Evolutionary conservation across 2,329 filamentous ascomycete species (phyloP).

Genomic region (Trichoderma sp.): DNA sequence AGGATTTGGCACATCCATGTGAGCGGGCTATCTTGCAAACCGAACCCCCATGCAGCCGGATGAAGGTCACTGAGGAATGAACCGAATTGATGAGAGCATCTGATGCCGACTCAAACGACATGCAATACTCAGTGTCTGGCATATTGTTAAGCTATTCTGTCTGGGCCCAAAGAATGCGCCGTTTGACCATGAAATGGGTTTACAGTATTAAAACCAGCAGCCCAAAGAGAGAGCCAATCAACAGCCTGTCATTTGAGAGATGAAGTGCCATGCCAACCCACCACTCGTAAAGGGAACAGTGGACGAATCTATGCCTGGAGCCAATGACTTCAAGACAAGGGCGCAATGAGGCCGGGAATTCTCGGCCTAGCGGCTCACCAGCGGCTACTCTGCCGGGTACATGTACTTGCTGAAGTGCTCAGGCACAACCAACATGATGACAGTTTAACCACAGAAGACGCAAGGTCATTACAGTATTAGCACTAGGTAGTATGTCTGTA

Average conservation of each 20-base stretch:
- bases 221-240: slow-evolving; percentile 1
- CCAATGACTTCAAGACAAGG: slow-evolving; percentile 2
- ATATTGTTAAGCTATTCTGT: too few relatives aligned
- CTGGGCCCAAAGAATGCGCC: too few relatives aligned
- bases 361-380: not conserved
- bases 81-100: too few relatives aligned
- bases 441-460: not conserved
- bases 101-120: not conserved
- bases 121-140: slow-evolving; percentile 11
- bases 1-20: not conserved
- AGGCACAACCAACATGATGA: not conserved
- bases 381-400: not conserved
- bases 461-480: too few relatives aligned
- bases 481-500: too few relatives aligned
- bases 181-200: not conserved
- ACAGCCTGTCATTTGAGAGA: slow-evolving; percentile 1
- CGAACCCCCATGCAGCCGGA: not conserved
- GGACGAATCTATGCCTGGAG: not conserved
- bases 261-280: not conserved
- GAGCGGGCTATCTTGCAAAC: too few relatives aligned
- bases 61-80: not conserved
- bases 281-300: not conserved
- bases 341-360: slow-evolving; percentile 7
- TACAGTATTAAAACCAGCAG: not conserved
- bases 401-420: not conserved